phyloP scores from a whole-genome alignment of 1,284 basidiomycete genomes.

The Clitocybe nebularis region DNA sequence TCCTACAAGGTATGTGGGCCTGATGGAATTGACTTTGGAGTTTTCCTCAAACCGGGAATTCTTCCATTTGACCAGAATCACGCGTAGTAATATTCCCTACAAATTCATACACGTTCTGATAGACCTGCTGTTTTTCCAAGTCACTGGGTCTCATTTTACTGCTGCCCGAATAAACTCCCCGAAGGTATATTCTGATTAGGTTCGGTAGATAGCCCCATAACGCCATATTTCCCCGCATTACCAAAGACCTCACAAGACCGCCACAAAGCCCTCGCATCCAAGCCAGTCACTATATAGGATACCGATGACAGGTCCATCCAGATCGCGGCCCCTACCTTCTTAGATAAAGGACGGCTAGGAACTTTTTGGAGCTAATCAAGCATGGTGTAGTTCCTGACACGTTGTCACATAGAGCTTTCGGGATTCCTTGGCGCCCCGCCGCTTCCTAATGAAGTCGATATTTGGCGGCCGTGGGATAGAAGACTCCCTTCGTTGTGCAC shows the following conservation, averaged over 20 bases:
- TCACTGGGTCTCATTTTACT: background rate
- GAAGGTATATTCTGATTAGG: background rate
- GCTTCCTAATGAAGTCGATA: background rate
- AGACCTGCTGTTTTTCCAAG: background rate
- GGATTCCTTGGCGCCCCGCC: background rate
- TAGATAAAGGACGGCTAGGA: too few relatives aligned
- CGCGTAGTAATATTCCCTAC: too few relatives aligned
- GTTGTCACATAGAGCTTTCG: background rate
- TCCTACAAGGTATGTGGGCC: too few relatives aligned
- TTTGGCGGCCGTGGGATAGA: too few relatives aligned
- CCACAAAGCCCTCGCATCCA: background rate
- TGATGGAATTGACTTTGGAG: too few relatives aligned
- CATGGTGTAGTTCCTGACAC: slow-evolving; percentile 1
- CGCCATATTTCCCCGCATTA: background rate
- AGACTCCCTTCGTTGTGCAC: too few relatives aligned
- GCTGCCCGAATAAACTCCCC: background rate
- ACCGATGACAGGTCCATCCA: background rate
- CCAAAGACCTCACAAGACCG: background rate
- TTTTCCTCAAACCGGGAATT: too few relatives aligned
- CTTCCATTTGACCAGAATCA: too few relatives aligned
- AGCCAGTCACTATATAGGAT: background rate
- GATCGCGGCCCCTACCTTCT: too few relatives aligned
- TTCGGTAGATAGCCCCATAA: background rate
- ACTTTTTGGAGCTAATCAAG: too few relatives aligned
- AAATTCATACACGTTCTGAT: too few relatives aligned